Evolutionary conservation across 176 grass and related monocot genomes (phyloP).

Genomic region (Lolium multiflorum): DNA sequence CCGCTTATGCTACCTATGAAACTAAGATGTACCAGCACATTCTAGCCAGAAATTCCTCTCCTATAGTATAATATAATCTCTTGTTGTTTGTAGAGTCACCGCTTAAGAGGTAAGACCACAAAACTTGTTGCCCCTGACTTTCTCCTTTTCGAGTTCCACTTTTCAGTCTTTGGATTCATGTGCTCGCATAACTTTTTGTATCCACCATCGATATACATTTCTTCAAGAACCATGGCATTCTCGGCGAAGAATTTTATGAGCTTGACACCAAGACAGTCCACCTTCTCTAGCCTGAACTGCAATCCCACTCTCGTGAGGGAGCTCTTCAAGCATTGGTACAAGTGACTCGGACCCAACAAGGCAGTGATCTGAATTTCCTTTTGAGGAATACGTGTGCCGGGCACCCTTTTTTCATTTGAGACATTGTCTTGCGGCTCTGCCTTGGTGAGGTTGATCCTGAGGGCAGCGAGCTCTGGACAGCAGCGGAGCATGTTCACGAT

Average conservation of each 20-base stretch:
- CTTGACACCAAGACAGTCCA: background rate
- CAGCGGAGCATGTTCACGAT: background rate
- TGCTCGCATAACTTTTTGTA: background rate
- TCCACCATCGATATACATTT: background rate
- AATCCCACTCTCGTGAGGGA: background rate
- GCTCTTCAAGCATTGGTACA: background rate
- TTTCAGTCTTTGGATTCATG: background rate
- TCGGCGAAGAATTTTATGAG: background rate
- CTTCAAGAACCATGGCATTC: background rate
- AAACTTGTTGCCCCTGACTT: background rate
- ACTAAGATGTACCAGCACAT: too few species aligned
- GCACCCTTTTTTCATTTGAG: background rate
- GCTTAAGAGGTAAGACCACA: background rate
- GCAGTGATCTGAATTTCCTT: background rate
- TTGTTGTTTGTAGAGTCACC: too few species aligned
- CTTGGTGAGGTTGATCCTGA: background rate
- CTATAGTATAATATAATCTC: too few species aligned
- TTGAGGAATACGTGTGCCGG: background rate
- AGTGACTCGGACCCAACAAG: background rate
- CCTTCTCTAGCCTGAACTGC: background rate
- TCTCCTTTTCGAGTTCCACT: background rate
- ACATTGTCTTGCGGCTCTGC: background rate
- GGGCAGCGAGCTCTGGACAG: background rate
- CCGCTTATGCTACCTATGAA: too few species aligned
- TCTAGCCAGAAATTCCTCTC: too few species aligned